These are phyloP conservation scores for Quercus rubra DNA, from an alignment of 306 rosid species.

Conservation along the genomic window DNA sequence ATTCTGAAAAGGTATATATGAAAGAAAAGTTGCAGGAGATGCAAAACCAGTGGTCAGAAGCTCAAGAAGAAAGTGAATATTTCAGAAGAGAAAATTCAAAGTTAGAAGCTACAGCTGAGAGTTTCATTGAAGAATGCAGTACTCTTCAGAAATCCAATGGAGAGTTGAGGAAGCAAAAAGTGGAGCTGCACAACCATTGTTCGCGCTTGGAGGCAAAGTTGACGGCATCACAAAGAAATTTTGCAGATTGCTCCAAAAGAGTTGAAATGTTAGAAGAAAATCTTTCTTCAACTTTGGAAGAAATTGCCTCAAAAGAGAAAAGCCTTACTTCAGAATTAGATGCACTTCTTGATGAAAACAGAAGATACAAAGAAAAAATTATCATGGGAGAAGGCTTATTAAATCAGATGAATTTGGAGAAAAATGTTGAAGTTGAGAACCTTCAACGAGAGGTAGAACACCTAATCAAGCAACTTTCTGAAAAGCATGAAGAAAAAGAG, in stretches of 20 bases:
- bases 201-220: constrained; percentile 39
- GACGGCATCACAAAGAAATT: constrained; percentile 39
- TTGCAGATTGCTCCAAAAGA: constrained; percentile 34
- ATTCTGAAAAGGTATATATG: constrained; percentile 26
- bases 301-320: constrained; percentile 35
- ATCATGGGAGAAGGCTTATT: constrained; percentile 34
- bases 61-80: constrained; percentile 36
- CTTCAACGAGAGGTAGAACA: constrained; percentile 44
- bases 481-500: constrained; percentile 42
- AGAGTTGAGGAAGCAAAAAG: constrained; percentile 39
- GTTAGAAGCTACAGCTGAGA: constrained; percentile 33
- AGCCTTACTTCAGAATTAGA: constrained; percentile 34
- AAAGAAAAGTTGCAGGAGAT: constrained; percentile 21
- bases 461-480: constrained; percentile 42
- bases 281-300: constrained; percentile 34
- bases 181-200: constrained; percentile 37
- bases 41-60: constrained; percentile 33
- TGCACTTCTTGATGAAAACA: constrained; percentile 35
- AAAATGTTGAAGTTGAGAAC: constrained; percentile 40
- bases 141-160: constrained; percentile 35
- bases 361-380: constrained; percentile 36
- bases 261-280: constrained; percentile 46
- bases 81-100: constrained; percentile 27
- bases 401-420: constrained; percentile 48
- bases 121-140: constrained; percentile 32